Base-by-base conservation (phyloP, 257 asterid genomes). In the Solanum corneliomulleri region DNA sequence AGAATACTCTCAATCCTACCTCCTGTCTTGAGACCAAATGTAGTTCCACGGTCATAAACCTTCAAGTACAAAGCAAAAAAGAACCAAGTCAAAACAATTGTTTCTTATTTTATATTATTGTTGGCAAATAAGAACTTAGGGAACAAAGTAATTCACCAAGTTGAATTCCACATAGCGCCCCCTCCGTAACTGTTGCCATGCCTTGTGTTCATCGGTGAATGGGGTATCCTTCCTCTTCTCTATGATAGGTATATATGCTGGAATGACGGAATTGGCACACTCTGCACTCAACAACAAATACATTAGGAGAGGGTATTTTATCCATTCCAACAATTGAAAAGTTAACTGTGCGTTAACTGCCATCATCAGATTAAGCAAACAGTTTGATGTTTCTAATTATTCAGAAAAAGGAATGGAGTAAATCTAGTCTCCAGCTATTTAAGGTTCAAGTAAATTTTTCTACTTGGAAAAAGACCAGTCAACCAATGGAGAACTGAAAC, bases 1-100 rank as follows among this genome's bases (percentile, higher is more conserved):
- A 97, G 99, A 88, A 97, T 97, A 87, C 99, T 97, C 94, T 97
- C 99, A 44, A 97, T 97, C 93, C 99, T 92, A 77, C 99, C 99
- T 62, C 99, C 99, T 68, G 99, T 97, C 90, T 97, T 97, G 84
- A 97, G 98, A 86, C 99, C 99, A 91, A 97, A 97, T 87, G 99
- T 97, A 52, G 99, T 97, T 90, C 99, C 99, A 64, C 99, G 98
- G 88, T 97, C 99, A 91, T 97, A 97, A 77, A 95, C 98, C 99
- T 97, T 89, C 89, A 89, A 75, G 84, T 41, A 20, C 18, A 86
- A 37, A 77, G 84, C 3, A 47, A 25, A 44, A 86, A 62, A 75
- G 69, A 25, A 60, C 58, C 58, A 11, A 8, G 47, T 85, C 70
- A 77, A 44, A 77, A 42, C 4, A 77, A 1, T 77, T 44, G 49